Evolutionary conservation across 345 rosid species (phyloP), one percentile per base, ranked within the genome.

Genomic region (Carallia pectinifolia): DNA sequence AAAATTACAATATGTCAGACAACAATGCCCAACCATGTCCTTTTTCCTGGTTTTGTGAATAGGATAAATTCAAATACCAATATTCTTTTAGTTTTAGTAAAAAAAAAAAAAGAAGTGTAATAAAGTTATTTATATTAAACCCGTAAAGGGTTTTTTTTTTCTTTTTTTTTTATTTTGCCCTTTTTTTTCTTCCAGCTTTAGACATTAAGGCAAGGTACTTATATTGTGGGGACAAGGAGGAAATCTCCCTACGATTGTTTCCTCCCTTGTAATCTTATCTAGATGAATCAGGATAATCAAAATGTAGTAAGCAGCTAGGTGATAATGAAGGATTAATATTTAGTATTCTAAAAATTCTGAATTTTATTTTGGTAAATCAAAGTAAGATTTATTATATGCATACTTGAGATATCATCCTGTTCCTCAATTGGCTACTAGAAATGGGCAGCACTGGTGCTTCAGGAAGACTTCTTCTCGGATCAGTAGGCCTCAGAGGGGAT

Each of bases 391-490:
- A 48, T 30, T 23, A 48, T 37, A 18, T 23, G 31, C 69, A 34
- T 72, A 81, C 85, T 76, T 76, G 74, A 56, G 64, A n/a, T 9
- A 58, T 9, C 36, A 64, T 36, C 44, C 75, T 71, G 27, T 56
- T 36, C 62, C 67, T 77, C 70, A 75, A 74, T 18, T 16, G 72
- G 53, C 4, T 30, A 64, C 72, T 37, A 65, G 64, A 37, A 29
- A 30, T 40, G 34, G 58, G 12, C 40, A 3, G 36, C 12, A n/a
- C 0, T 58, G 61, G 15, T 16, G 30, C 2, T 37, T 36, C 70
- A 29, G 40, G 67, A n/a, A 53, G 37, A 55, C 17, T 13, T n/a
- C 18, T 55, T 67, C 74, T 58, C 3, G 58, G 10, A 63, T 67
- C 33, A 18, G 16, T 36, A 64, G 69, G 71, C 33, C 15, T 33